Conservation (phyloP, 371 early-diverging fungal species). For the Dichotomocladium elegans region DNA sequence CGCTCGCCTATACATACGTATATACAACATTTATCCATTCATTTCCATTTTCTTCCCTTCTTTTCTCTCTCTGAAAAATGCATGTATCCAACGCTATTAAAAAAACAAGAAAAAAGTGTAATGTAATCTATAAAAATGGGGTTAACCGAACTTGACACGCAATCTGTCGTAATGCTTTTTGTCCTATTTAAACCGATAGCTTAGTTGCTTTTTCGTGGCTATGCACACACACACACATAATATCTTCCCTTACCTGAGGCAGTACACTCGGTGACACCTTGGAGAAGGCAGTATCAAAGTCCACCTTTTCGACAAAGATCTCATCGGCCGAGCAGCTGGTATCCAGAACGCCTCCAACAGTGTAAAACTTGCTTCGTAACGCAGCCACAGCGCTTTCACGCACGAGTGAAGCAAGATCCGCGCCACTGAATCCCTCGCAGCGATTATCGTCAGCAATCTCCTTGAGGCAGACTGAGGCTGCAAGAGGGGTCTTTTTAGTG, state of each 20-base stretch:
- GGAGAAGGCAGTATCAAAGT: conserved; percentile 81
- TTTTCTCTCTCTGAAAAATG: not conserved
- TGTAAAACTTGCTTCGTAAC: conserved; percentile 61
- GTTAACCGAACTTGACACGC: conserved; percentile 15
- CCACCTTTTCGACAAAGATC: conserved; percentile 59
- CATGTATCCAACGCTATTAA: not conserved
- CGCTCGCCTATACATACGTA: too few relatives aligned
- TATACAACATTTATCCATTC: not conserved
- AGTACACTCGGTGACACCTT: conserved; percentile 85
- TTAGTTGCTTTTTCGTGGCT: not conserved
- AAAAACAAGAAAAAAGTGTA: not conserved
- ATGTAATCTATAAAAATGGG: not conserved
- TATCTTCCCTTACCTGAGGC: conserved; percentile 46
- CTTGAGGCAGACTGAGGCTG: conserved; percentile 62
- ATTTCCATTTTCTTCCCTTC: not conserved
- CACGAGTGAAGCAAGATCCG: conserved; percentile 91
- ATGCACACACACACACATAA: not conserved
- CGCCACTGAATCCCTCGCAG: conserved; percentile 89
- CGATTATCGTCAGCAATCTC: conserved; percentile 69
- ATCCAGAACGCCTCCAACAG: conserved; percentile 15
- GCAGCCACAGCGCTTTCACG: conserved; percentile 89
- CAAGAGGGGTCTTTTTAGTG: conserved; percentile 79
- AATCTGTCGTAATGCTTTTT: conserved; percentile 12
- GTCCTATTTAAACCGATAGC: conserved; percentile 2
- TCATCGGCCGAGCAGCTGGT: conserved; percentile 13